phyloP scores from a whole-genome alignment of 2,329 filamentous ascomycete species.

The Trichoderma breve region DNA sequence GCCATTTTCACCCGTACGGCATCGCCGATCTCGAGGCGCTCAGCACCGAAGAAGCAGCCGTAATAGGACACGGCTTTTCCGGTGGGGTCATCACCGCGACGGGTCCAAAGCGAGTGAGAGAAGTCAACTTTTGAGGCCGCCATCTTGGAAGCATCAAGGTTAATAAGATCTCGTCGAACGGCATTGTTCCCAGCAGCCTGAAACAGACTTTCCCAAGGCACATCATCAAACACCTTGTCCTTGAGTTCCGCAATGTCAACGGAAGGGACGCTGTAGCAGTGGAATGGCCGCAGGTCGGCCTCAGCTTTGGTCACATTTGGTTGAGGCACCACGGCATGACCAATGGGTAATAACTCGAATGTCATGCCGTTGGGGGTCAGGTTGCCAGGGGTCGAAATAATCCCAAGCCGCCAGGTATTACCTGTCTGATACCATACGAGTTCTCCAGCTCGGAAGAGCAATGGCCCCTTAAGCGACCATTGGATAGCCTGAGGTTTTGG shows the following conservation, averaged over 20 bases:
- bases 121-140: slow-evolving; percentile 49
- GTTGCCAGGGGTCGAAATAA: slow-evolving; percentile 40
- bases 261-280: slow-evolving; percentile 50
- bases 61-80: slow-evolving; percentile 40
- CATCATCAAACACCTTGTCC: slow-evolving; percentile 40
- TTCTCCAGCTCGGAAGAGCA: slow-evolving; percentile 49
- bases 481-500: slow-evolving; percentile 20
- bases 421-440: slow-evolving; percentile 51
- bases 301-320: slow-evolving; percentile 40
- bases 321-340: slow-evolving; percentile 39
- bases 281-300: slow-evolving; percentile 48
- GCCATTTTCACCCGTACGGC: slow-evolving; percentile 48
- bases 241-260: slow-evolving; percentile 41
- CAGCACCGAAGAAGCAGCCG: slow-evolving; percentile 51
- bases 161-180: slow-evolving; percentile 41
- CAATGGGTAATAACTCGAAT: slow-evolving; percentile 43
- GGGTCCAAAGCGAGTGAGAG: slow-evolving; percentile 50
- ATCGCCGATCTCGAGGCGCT: slow-evolving; percentile 48
- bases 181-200: slow-evolving; percentile 34
- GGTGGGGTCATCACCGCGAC: slow-evolving; percentile 31
- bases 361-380: slow-evolving; percentile 31
- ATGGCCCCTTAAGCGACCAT: slow-evolving; percentile 36
- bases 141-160: slow-evolving; percentile 52
- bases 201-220: slow-evolving; percentile 44
- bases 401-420: slow-evolving; percentile 48